Percentiles rank a stretch among this genome's conserved stretches.
phyloP scores from a whole-genome alignment of 768 basidiomycete species.

The Artomyces pyxidatus region DNA sequence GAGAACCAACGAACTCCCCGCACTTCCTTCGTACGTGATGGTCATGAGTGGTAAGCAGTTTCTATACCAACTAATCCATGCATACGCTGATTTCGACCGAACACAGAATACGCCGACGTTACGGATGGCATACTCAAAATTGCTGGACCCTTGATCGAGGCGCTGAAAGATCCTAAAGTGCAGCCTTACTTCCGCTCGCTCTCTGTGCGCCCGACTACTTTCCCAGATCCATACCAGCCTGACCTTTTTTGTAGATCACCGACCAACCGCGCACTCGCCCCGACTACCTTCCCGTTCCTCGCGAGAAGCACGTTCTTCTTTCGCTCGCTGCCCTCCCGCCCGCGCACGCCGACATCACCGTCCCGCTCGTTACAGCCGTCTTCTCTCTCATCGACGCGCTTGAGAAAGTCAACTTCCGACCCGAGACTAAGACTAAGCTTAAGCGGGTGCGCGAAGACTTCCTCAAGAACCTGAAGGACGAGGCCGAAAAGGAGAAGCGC shows the following conservation, averaged over 20 bases:
- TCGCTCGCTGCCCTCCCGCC: conserved; percentile 49
- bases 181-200: conserved; percentile 79
- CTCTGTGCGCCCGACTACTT: conserved; percentile 40
- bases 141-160: conserved; percentile 41
- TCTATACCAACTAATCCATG: too few species aligned
- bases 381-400: conserved; percentile 73
- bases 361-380: conserved; percentile 54
- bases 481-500: conserved; percentile 55
- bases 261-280: conserved; percentile 81
- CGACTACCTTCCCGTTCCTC: conserved; percentile 33
- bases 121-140: conserved; percentile 71
- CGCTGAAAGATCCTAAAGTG: conserved; percentile 55
- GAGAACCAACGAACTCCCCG: conserved; percentile 58
- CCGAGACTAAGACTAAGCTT: conserved; percentile 78
- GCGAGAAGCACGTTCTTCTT: conserved; percentile 71
- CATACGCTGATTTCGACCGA: conserved; percentile 6
- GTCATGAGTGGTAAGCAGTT: conserved; percentile 61
- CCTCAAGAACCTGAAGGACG: conserved; percentile 59
- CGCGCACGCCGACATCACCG: conserved; percentile 38
- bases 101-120: conserved; percentile 73
- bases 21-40: conserved; percentile 52
- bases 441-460: conserved; percentile 66
- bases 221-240: conserved; percentile 4
- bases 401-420: conserved; percentile 45
- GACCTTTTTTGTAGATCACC: conserved; percentile 44